Evolutionary conservation across 768 basidiomycete species (phyloP), one percentile per base, ranked within the genome.

Genomic region (Clitopilus hobsonii): DNA sequence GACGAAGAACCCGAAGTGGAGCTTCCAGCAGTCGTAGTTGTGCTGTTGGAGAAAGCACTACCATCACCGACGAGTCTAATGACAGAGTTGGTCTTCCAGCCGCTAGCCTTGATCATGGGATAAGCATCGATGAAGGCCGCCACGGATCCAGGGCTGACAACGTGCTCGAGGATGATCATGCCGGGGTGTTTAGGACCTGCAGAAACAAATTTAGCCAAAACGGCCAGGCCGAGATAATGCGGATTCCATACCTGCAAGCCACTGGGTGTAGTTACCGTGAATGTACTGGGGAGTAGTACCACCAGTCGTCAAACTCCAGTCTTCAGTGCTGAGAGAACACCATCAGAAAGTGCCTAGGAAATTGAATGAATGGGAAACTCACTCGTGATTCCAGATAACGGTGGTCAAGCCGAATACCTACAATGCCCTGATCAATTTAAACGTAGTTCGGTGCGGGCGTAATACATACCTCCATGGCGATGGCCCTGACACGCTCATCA

Each of bases 351-450:
- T 13, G 22, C 41, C 14, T 22, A n/a, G 20, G 24, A 49, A 38
- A 27, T 2, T 13, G 26, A 26, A n/a, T 5, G 18, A 27, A 28
- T 26, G 30, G 49, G 48, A 13, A 58, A 49, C 78, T 52, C 71
- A 91, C 89, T 95, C 94, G 56, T 85, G 81, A 69, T 96, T 94
- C 95, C 95, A 98, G 60, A 91, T 71, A 53, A 95, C 81, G n/a
- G 90, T 88, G 20, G 78, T 77, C 59, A 98, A 69, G 23, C 90
- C 92, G 65, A 97, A 94, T 27, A 82, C 72, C 73, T 76, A 23
- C 16, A 41, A 11, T 25, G n/a, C n/a, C 23, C 36, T 14, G 27
- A 20, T 25, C 25, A 51, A 38, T 57, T 25, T 23, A 16, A 14
- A 30, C 5, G 41, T 26, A n/a, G 4, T 5, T 29, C 23, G 29